These are phyloP conservation scores for Tuber indicum DNA, from an alignment of 495 filamentous ascomycete genomes.

Conservation along the genomic window DNA sequence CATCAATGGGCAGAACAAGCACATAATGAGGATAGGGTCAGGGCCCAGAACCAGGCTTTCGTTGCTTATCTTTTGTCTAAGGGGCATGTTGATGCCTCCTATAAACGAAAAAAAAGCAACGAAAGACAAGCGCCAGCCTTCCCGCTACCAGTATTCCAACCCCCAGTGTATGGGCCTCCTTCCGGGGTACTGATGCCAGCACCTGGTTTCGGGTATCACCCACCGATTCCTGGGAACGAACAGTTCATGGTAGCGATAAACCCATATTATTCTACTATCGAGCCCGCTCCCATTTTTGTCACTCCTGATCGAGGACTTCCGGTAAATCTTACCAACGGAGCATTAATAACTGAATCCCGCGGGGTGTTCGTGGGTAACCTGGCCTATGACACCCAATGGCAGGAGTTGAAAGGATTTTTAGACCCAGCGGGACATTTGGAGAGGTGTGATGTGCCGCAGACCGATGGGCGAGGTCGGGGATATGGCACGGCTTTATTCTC, in stretches of 20 bases:
- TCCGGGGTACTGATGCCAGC: background rate
- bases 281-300: constrained; percentile 19
- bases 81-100: background rate
- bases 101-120: background rate
- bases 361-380: constrained; percentile 35
- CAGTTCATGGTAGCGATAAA: background rate
- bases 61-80: background rate
- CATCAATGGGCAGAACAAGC: background rate
- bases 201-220: background rate
- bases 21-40: background rate
- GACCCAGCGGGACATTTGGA: constrained; percentile 17
- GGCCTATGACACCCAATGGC: constrained; percentile 27
- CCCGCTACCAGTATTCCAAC: background rate
- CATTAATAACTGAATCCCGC: constrained; percentile 29
- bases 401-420: constrained; percentile 31
- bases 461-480: constrained; percentile 25
- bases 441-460: constrained; percentile 28
- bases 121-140: background rate
- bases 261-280: constrained; percentile 1
- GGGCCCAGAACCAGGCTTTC: background rate
- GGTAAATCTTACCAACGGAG: constrained; percentile 31
- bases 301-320: constrained; percentile 24
- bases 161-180: background rate
- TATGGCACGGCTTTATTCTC: constrained; percentile 31
- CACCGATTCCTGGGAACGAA: background rate